A percentile compares a stretch with the other conserved stretches of the same genome.
Conservation (phyloP, 2,329 filamentous ascomycete species). For the Penicillium sp. region DNA sequence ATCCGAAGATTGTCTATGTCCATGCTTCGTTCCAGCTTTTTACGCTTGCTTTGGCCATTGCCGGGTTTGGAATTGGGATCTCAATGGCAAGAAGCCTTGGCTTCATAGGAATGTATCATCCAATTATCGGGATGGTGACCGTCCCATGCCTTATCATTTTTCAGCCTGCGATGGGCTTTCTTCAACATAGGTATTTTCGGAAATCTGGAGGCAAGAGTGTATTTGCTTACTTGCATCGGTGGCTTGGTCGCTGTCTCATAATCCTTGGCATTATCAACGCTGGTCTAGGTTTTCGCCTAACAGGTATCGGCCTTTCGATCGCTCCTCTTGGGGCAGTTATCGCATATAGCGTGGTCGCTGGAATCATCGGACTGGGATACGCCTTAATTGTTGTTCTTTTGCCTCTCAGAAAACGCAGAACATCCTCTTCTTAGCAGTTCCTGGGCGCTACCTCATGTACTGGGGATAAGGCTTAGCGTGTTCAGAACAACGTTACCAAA, state of each 20-base stretch:
- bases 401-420: too few relatives aligned
- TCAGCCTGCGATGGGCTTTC: constrained; percentile 53
- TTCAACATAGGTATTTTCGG: constrained; percentile 55
- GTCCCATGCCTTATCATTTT: constrained; percentile 56
- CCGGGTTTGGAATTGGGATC: constrained; percentile 54
- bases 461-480: too few relatives aligned
- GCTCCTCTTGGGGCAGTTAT: constrained; percentile 40
- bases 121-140: constrained; percentile 57
- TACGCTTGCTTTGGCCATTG: constrained; percentile 49
- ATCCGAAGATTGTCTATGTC: constrained; percentile 45
- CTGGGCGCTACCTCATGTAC: too few relatives aligned
- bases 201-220: constrained; percentile 46
- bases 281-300: constrained; percentile 55
- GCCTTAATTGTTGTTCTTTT: too few relatives aligned
- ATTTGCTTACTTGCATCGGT: constrained; percentile 54
- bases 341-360: constrained; percentile 54
- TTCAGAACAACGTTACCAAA: too few relatives aligned
- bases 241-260: constrained; percentile 56
- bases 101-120: constrained; percentile 46
- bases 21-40: constrained; percentile 51
- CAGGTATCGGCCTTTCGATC: constrained; percentile 40
- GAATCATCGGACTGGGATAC: constrained; percentile 48
- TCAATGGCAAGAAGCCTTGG: constrained; percentile 46
- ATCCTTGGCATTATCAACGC: constrained; percentile 58
- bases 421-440: too few relatives aligned